Evolutionary conservation across 1,139 yeast species (phyloP), one percentile per base, ranked within the genome.

Genomic region (Pichia sp.): DNA sequence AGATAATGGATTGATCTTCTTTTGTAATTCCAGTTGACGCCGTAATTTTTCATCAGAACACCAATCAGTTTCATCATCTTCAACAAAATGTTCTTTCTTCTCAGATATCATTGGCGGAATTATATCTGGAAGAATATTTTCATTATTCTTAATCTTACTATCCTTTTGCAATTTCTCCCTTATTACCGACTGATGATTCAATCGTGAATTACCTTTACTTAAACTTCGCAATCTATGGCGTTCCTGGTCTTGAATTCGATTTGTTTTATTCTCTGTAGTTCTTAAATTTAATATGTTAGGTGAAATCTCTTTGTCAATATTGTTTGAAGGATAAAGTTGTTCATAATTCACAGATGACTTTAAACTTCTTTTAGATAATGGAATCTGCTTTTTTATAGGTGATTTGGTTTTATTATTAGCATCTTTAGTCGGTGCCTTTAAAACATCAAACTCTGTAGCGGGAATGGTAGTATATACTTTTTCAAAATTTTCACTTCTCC

Each of bases 1-100:
- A 4, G 72, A 60, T 45, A 73, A 78, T 0, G 96, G 96, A 59
- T 89, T 83, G 47, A 82, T 66, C 22, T 65, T 63, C 50, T 75
- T 78, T 60, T 86, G 95, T 40, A 70, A 65, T 37, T 71, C 61
- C 37, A 87, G 68, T 34, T 74, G 66, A 43, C 66, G 35, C 74
- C 71, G 39, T 83, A 67, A 49, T 74, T 80, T 1, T 87, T 84
- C 0, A 16, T 45, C 46, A 4, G 40, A 31, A 22, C 41, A 4
- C 23, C 30, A 33, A 23, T 23, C 32, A 77, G 4, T 82, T 11
- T 23, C 24, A 20, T 20, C 28, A 20, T 5, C 16, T 4, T 26
- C 30, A 6, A 11, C 31, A 1, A 25, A 3, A 8, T 26, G 8
- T 28, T 73, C 10, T 70, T 77, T 44, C 74, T 82, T n/a, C 46